A percentile compares a stretch with the other conserved stretches of the same genome.
These are phyloP conservation scores for Aurantiochytrium sp. DNA, from an alignment of 108 stramenopile species.

Conservation along the genomic window DNA sequence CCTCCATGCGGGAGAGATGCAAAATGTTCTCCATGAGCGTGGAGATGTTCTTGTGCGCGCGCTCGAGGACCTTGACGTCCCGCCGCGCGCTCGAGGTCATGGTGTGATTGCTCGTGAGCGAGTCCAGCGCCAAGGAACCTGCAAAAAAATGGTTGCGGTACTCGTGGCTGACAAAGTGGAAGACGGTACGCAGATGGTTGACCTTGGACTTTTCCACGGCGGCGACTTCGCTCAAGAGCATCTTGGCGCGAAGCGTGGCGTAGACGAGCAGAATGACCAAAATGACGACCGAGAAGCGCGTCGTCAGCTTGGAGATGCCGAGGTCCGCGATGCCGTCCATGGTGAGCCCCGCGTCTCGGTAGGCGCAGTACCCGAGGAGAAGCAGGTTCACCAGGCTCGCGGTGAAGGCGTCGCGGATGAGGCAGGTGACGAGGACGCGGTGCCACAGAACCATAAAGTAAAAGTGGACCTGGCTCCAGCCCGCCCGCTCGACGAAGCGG, in stretches of 20 bases:
- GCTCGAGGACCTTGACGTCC: background rate
- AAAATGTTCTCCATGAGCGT: background rate
- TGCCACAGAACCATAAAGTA: background rate
- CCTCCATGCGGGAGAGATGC: background rate
- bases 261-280: background rate
- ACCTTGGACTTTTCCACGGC: background rate
- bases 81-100: background rate
- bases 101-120: background rate
- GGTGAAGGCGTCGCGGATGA: background rate
- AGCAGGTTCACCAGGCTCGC: background rate
- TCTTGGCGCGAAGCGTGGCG: background rate
- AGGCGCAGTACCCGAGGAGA: background rate
- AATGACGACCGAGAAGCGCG: background rate
- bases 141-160: background rate
- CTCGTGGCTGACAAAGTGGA: background rate
- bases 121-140: background rate
- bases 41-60: background rate
- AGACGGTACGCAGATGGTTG: background rate
- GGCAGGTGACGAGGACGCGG: background rate
- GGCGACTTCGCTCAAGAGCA: background rate
- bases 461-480: background rate
- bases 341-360: background rate
- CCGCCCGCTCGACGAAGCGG: background rate
- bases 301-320: background rate
- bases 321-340: background rate